These are phyloP conservation scores for Debaryomyces maramus DNA, from an alignment of 805 yeast genomes.

Conservation along the genomic window DNA sequence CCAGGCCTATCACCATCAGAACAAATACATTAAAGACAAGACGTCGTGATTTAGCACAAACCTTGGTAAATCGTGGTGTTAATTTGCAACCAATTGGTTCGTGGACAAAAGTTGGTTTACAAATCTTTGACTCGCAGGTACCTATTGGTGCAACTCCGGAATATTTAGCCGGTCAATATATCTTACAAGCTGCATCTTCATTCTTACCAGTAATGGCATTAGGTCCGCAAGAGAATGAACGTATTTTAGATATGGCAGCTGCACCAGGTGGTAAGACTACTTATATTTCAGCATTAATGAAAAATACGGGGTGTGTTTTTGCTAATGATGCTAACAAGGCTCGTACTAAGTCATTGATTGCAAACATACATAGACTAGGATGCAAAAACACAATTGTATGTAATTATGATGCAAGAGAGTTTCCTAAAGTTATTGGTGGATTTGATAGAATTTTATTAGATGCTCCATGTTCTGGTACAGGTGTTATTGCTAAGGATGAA, in stretches of 20 bases:
- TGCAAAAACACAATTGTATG: constrained; percentile 96
- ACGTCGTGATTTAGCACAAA: constrained; percentile 93
- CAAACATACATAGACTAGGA: constrained; percentile 95
- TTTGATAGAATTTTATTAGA: constrained; percentile 92
- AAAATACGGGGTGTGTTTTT: constrained; percentile 94
- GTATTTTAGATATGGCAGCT: constrained; percentile 97
- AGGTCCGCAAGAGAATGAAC: constrained; percentile 95
- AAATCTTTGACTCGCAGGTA: constrained; percentile 97
- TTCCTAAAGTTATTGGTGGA: constrained; percentile 97
- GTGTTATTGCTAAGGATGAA: constrained; percentile 97
- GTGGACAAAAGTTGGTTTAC: constrained; percentile 98
- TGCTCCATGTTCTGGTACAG: constrained; percentile 99
- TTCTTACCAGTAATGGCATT: constrained; percentile 97
- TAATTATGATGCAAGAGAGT: constrained; percentile 97
- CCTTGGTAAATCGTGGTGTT: constrained; percentile 93
- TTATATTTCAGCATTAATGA: constrained; percentile 92
- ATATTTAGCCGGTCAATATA: constrained; percentile 96
- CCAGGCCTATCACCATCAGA: constrained; percentile 95
- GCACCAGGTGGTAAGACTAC: constrained; percentile 99
- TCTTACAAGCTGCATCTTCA: constrained; percentile 97
- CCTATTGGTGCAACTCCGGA: constrained; percentile 99
- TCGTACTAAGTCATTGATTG: constrained; percentile 93
- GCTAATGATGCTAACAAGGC: constrained; percentile 97
- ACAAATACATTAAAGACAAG: constrained; percentile 95
- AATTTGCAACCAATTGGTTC: constrained; percentile 95